Evolutionary conservation across 73 alveolate species (phyloP), one percentile per base, ranked within the genome.

Genomic region (Tetrahymena borealis): DNA sequence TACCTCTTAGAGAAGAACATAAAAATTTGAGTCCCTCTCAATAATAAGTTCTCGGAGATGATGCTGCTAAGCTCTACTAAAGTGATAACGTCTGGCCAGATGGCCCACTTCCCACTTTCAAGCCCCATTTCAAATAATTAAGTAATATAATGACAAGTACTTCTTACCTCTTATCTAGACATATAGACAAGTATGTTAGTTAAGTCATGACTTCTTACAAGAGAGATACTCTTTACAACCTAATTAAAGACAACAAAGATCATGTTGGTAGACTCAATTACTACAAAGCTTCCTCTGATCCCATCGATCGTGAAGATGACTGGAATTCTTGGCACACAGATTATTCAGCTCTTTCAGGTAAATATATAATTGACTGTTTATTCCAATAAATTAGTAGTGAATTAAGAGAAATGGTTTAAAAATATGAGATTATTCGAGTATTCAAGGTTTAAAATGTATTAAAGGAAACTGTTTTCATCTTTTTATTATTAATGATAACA

Each of bases 311-410:
- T 60, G 85, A 60, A 35, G 85, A 60, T n/a, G 85, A 60, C 10
- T 60, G 85, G 85, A 60, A 60, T n/a, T 60, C 85, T 20, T 60
- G 85, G 85, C 85, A 60, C 85, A 60, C 85, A 20, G 85, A 60
- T 20, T 60, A 60, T 6, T 60, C 85, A 24, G 85, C 85, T 60
- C 85, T 60, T 16, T 60, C 85, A 20, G 85, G 85, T 60, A 60
- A 24, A 4, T 60, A 39, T 39, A 39, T 60, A 1, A 60, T 24
- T n/a, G 28, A 60, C 9, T 60, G 28, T 20, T 60, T 60, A 60
- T 60, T 60, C 28, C 38, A n/a, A 0, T 41, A 0, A 41, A 11
- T 7, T 18, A n/a, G n/a, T n/a, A n/a, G n/a, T n/a, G n/a, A n/a
- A n/a, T n/a, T n/a, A n/a, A n/a, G n/a, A n/a, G n/a, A n/a, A n/a